Conservation (phyloP, 768 basidiomycete species). For the Clitopilus hobsonii region DNA sequence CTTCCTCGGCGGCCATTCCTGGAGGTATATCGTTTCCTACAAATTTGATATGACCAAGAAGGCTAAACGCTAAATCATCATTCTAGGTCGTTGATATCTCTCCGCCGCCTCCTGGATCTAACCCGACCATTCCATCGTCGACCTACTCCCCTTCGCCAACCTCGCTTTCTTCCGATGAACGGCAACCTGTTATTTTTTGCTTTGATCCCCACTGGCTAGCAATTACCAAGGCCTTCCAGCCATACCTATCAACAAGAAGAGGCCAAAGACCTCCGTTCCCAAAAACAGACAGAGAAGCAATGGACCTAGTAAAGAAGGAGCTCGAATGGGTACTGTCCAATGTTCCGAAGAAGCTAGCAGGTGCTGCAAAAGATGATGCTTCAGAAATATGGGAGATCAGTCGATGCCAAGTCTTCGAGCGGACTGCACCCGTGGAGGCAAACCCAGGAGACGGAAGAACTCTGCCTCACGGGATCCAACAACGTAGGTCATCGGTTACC, state of each 20-base stretch:
- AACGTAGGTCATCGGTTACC: conserved; percentile 28
- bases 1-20: conserved; percentile 71
- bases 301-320: conserved; percentile 53
- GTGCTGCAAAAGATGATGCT: conserved; percentile 29
- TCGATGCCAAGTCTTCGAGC: conserved; percentile 60
- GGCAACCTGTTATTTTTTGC: conserved; percentile 31
- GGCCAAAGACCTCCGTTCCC: conserved; percentile 61
- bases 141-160: background rate
- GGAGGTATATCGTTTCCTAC: conserved; percentile 44
- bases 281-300: conserved; percentile 37
- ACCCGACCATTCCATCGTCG: background rate
- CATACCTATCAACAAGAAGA: conserved; percentile 57
- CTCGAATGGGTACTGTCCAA: conserved; percentile 65
- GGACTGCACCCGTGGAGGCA: conserved; percentile 48
- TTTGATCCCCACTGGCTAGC: conserved; percentile 95
- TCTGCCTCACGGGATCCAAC: conserved; percentile 17
- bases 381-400: background rate
- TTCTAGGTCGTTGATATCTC: background rate
- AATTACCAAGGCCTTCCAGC: conserved; percentile 82
- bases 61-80: background rate
- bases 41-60: no score
- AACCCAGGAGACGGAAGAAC: conserved; percentile 33
- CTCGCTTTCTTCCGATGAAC: background rate
- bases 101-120: background rate
- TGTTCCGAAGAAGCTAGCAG: conserved; percentile 35